Evolutionary conservation across 2,329 filamentous ascomycete species (phyloP).

Genomic region (Fonsecaea monophora): DNA sequence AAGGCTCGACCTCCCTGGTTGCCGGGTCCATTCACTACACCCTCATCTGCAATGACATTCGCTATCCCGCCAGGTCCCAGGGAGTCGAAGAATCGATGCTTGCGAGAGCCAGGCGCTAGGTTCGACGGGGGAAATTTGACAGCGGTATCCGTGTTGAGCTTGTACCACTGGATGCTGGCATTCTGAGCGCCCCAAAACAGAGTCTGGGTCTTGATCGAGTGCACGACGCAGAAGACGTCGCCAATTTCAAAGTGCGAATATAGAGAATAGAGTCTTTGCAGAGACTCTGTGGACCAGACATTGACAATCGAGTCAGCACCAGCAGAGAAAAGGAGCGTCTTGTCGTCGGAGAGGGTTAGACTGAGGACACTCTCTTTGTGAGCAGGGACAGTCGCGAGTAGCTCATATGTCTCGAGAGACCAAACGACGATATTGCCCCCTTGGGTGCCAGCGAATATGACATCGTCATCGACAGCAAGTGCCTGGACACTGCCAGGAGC

Average conservation of each 20-base stretch:
- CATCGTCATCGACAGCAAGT: conserved; percentile 77
- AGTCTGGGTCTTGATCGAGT: conserved; percentile 78
- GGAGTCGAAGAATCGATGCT: conserved; percentile 89
- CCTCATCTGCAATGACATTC: conserved; percentile 54
- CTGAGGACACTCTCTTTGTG: conserved; percentile 91
- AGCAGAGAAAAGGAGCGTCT: conserved; percentile 82
- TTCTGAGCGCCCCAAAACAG: conserved; percentile 94
- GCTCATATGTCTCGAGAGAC: conserved; percentile 86
- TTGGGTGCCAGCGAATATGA: conserved; percentile 90
- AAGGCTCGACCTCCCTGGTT: conserved; percentile 69
- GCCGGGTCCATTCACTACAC: conserved; percentile 57
- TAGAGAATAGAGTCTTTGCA: conserved; percentile 82
- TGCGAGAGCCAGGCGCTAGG: conserved; percentile 73
- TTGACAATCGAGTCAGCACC: conserved; percentile 94
- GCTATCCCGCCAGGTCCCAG: conserved; percentile 81
- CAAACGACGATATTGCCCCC: conserved; percentile 91
- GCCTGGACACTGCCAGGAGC: conserved; percentile 62
- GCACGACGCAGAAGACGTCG: conserved; percentile 94
- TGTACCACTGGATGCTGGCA: conserved; percentile 68
- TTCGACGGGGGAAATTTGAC: conserved; percentile 67
- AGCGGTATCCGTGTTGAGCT: conserved; percentile 68
- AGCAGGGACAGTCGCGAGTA: conserved; percentile 78
- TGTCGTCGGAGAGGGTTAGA: conserved; percentile 78
- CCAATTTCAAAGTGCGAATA: conserved; percentile 94
- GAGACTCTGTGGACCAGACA: conserved; percentile 80